Conservation (phyloP, 495 filamentous ascomycete genomes). For the Lasiosphaeris hirsuta region DNA sequence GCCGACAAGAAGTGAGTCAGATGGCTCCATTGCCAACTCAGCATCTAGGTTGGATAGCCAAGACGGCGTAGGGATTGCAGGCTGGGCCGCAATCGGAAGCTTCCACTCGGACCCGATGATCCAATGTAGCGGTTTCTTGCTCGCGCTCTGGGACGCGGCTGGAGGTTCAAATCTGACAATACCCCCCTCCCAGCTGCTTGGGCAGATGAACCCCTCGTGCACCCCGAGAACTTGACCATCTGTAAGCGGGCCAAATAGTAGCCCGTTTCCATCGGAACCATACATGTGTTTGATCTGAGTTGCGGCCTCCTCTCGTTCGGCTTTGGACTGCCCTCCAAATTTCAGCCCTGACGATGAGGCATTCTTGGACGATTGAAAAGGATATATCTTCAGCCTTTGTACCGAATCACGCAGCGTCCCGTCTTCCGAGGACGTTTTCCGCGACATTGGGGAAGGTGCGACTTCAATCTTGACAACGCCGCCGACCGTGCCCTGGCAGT, state of each 20-base stretch:
- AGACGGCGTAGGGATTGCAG: conserved; percentile 59
- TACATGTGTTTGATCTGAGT: conserved; percentile 56
- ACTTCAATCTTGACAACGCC: conserved; percentile 81
- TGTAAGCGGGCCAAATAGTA: conserved; percentile 84
- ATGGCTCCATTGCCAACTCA: conserved; percentile 50
- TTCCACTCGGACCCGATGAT: conserved; percentile 71
- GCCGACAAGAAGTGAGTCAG: conserved; percentile 68
- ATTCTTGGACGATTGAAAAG: conserved; percentile 58
- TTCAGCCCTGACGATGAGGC: conserved; percentile 64
- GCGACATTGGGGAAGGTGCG: conserved; percentile 35
- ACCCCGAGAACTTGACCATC: conserved; percentile 73
- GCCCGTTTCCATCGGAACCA: conserved; percentile 50
- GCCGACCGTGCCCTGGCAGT: conserved; percentile 71
- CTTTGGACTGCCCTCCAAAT: conserved; percentile 83
- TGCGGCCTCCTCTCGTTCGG: conserved; percentile 65
- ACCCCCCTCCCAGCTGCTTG: conserved; percentile 65
- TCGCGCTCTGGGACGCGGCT: conserved; percentile 39
- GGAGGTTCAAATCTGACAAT: conserved; percentile 68
- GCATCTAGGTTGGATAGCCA: conserved; percentile 45
- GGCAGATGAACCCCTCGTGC: conserved; percentile 35
- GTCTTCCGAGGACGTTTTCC: conserved; percentile 27
- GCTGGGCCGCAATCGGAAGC: conserved; percentile 66
- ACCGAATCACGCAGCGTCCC: conserved; percentile 28
- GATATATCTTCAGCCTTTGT: conserved; percentile 68
- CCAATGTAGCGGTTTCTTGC: conserved; percentile 63